Evolutionary conservation across 257 asterid genomes (phyloP).

Genomic region (Solanum paucissectum): DNA sequence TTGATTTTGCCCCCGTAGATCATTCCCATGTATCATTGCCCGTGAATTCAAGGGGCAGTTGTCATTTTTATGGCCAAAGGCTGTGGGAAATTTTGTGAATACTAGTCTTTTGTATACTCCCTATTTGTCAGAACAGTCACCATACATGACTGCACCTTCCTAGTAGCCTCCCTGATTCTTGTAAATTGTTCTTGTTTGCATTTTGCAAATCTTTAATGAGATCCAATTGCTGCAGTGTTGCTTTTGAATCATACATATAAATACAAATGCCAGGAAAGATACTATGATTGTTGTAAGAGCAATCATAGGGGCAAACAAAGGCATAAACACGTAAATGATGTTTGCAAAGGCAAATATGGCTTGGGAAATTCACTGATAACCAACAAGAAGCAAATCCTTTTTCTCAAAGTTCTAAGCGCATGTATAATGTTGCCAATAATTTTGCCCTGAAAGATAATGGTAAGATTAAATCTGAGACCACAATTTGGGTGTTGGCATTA

Average conservation of each 20-base stretch:
- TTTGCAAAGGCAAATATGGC: not conserved
- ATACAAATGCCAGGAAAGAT: not conserved
- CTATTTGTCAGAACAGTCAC: constrained; percentile 14
- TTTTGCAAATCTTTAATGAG: not conserved
- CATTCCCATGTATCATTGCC: constrained; percentile 24
- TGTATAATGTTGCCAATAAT: not conserved
- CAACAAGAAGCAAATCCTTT: not conserved
- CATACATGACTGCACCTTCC: constrained; percentile 4
- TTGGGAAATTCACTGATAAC: not conserved
- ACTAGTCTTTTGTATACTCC: constrained; percentile 22
- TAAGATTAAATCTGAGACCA: not conserved
- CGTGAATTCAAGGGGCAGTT: constrained; percentile 26
- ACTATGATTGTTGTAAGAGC: not conserved
- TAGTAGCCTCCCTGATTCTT: constrained; percentile 4
- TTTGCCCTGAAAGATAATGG: not conserved
- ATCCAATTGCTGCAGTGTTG: not conserved
- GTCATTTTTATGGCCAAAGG: constrained; percentile 66
- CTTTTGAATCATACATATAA: not conserved
- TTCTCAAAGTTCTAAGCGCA: not conserved
- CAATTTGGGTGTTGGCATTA: not conserved
- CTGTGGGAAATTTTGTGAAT: constrained; percentile 64
- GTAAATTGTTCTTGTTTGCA: constrained; percentile 4
- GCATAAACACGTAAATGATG: not conserved
- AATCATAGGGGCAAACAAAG: too few relatives aligned
- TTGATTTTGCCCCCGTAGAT: constrained; percentile 19